Base-by-base conservation (phyloP, 257 asterid species). In the Echium plantagineum region DNA sequence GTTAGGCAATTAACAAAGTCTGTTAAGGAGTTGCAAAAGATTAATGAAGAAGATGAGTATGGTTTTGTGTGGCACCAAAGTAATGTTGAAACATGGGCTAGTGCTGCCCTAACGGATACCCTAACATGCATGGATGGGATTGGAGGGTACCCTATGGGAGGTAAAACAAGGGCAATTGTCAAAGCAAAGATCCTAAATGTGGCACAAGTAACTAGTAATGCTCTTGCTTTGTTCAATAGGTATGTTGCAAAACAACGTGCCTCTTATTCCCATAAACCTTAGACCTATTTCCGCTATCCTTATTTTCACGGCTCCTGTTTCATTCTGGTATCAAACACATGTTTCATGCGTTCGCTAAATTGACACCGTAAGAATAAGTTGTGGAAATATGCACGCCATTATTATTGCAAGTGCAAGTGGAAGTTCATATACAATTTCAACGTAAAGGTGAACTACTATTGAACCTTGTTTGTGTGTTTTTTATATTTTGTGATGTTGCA, bases 81-180 rank as follows among this genome's bases (percentile, higher is more conserved):
- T 21, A 56, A 56, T 56, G 18, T 56, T 16, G 20, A 21, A 17
- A 10, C 60, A 9, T 56, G 60, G 60, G 17, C 38, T 21, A 56
- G 60, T 56, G 60, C 60, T 22, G 60, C 60, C 60, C 60, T 56
- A 8, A 56, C 60, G 10, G 60, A 56, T 56, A 31, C 60, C 16
- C 60, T 56, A 8, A 22, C 9, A 13, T 56, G 60, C 38, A 26
- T 56, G 38, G 60, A 56, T 9, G 38, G 60, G 24, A 24, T 56
- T 22, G 24, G 42, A 22, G 60, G 60, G 60, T 56, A 21, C n/a
- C 19, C 60, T 9, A 24, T 9, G 38, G 38, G 60, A 0, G 60
- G 60, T 13, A 56, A 56, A 31, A 56, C 60, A 18, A 56, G 38
- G 38, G 60, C 60, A 3, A 56, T 56, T 22, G n/a, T 56, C 2